Percentiles rank a stretch among this genome's conserved stretches.
Evolutionary conservation across 257 asterid genomes (phyloP).

Genomic region (Lithospermum erythrorhizon): DNA sequence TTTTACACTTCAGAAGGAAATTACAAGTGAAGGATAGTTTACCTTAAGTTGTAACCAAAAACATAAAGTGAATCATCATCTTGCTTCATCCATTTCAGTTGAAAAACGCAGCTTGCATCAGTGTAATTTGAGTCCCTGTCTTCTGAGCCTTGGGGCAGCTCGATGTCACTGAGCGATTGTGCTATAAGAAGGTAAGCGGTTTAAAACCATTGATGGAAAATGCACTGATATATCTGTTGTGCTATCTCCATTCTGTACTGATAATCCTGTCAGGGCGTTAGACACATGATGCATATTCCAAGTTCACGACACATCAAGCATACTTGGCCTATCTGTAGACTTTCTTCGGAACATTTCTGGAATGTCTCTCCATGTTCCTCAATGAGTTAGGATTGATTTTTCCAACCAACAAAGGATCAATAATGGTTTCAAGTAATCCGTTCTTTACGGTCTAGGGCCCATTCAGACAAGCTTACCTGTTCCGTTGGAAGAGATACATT

Average conservation of each 20-base stretch:
- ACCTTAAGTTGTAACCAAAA: too few relatives aligned
- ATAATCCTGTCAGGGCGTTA: slow-evolving; percentile 21
- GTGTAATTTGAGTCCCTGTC: slow-evolving; percentile 8
- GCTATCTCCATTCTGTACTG: slow-evolving; percentile 24
- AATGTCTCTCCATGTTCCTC: slow-evolving; percentile 41
- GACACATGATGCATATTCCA: slow-evolving; percentile 36
- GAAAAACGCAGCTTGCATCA: slow-evolving; percentile 27
- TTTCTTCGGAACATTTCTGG: slow-evolving; percentile 39
- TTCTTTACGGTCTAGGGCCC: slow-evolving; percentile 35
- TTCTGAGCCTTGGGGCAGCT: neutral
- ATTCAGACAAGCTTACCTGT: slow-evolving; percentile 42
- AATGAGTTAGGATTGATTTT: slow-evolving; percentile 31
- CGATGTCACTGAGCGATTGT: slow-evolving; percentile 10
- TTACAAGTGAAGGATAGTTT: too few relatives aligned
- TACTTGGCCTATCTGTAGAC: slow-evolving; percentile 35
- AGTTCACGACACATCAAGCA: slow-evolving; percentile 60
- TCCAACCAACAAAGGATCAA: slow-evolving; percentile 44
- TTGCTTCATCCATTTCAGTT: slow-evolving; percentile 25
- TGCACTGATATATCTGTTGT: slow-evolving; percentile 29
- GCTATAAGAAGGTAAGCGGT: slow-evolving; percentile 28
- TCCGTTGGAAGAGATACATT: slow-evolving; percentile 21
- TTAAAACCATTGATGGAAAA: slow-evolving; percentile 19
- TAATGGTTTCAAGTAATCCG: slow-evolving; percentile 29
- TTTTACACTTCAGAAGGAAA: too few relatives aligned
- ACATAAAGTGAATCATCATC: slow-evolving; percentile 16